Evolutionary conservation across 2,329 filamentous ascomycete genomes (phyloP), one percentile per base, ranked within the genome.

Genomic region (Trichothecium roseum): DNA sequence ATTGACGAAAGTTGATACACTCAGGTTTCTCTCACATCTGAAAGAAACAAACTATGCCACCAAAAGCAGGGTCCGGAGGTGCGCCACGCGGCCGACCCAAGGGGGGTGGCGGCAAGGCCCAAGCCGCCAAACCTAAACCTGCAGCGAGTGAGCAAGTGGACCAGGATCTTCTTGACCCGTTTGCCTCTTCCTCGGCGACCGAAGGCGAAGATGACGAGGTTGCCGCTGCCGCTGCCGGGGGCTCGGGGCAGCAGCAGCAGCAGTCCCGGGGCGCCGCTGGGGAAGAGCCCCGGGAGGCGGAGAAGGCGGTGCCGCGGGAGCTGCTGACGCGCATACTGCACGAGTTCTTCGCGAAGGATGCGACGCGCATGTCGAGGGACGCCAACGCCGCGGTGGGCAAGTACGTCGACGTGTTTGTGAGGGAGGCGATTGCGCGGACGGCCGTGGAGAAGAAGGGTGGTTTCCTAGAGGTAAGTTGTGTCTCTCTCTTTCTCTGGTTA

Each of bases 331-430:
- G 78, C 26, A 62, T 95, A 4, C 64, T 95, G 24, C 81, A 93
- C 53, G 77, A 88, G 47, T 77, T 83, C 53, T 94, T 95, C 51
- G 68, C 81, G 46, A 69, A 72, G 40, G 72, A 81, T 33, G 70
- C 72, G 37, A 88, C 82, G 17, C 70, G 81, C 45, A 78, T 94
- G 44, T 78, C 79, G 7, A 79, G 75, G 47, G 83, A 87, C 50
- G 86, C 86, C 4, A 84, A 88, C 53, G 69, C 64, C 6, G 74
- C 87, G 2, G 72, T 88, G 39, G 81, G 78, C 12, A 86, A 81
- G 60, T 96, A 96, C 54, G 72, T 95, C 57, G 86, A 95, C 57
- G 75, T 89, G 0, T 96, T 95, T 60, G 82, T 94, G 36, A 72
- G 83, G 42, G 89, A 96, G 62, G 85, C 86, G 1, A 78, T 96